Base-by-base conservation (phyloP, 352 stramenopile species). In the Phytophthora podocarpi region DNA sequence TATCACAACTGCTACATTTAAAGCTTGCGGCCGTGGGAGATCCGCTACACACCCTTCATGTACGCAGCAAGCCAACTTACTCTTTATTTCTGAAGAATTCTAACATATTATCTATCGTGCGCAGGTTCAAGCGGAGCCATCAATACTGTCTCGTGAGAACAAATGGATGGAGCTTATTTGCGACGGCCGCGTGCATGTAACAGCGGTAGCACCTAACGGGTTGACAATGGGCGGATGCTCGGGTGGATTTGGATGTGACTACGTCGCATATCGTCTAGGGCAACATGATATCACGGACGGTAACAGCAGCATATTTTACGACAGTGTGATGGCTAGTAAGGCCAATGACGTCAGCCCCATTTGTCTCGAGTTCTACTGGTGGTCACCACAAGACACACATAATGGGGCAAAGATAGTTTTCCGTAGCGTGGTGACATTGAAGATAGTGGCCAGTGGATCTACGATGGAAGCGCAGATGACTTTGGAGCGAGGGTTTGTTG, bases 161-260 rank as follows among this genome's bases (percentile, higher is more conserved):
- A 52, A 52, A 12, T 81, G 72, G 72, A 46, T 78, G 40, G 55
- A 36, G 11, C 65, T 81, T 13, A 66, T 78, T 51, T 81, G 72
- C 18, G 68, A 81, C 45, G 60, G 61, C 4, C 55, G 40, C 0
- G 49, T 71, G 6, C 63, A 56, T 13, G 55, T 71, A 10, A 56
- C 63, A 9, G 36, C 63, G 8, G 42, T 71, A 6, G 21, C 49
- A 5, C 56, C 56, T 5, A 71, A 71, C 35, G 63, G 63, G 2
- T 57, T 71, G 18, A 66, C 63, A 21, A 41, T 70, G 47, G 56
- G 61, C 30, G 41, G 54, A 5, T 13, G 26, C 3, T 66, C 56
- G 1, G 61, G 35, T 30, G 27, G 27, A 11, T 67, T 71, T 37
- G 63, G 63, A n/a, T 48, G 63, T 6, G 63, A 71, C 23, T 71